Evolutionary conservation across 169 alveolate species (phyloP).

Genomic region (Cryptosporidium sp.): DNA sequence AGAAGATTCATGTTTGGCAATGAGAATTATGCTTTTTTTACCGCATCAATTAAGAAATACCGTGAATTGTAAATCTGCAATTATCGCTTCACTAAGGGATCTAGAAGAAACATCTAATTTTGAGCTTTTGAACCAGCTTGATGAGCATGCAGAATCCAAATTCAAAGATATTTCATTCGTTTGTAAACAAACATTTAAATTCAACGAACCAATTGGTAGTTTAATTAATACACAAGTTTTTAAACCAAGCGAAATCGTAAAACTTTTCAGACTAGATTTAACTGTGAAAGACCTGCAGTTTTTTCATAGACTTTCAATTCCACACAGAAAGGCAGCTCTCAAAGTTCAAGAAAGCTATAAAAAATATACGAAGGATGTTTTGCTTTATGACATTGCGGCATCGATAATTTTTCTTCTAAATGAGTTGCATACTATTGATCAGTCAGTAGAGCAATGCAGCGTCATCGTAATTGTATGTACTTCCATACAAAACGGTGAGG

Average conservation of each 20-base stretch:
- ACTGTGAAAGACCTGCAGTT: slow-evolving; percentile 4
- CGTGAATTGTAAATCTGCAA: slow-evolving; percentile 40
- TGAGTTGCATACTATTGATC: slow-evolving; percentile 48
- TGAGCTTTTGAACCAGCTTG: slow-evolving; percentile 1
- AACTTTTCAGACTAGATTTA: slow-evolving; percentile 44
- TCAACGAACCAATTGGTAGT: slow-evolving; percentile 16
- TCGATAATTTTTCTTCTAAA: slow-evolving; percentile 30
- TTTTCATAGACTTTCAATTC: slow-evolving; percentile 56
- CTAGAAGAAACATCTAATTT: slow-evolving; percentile 11
- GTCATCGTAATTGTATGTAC: slow-evolving; percentile 14
- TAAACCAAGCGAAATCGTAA: slow-evolving; percentile 17
- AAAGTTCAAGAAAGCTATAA: slow-evolving; percentile 57
- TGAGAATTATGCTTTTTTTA: slow-evolving; percentile 44
- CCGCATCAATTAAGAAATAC: slow-evolving; percentile 60
- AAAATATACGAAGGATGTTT: slow-evolving; percentile 4
- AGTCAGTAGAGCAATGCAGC: slow-evolving; percentile 51
- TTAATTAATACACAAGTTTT: not conserved
- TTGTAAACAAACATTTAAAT: slow-evolving; percentile 27
- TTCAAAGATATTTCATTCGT: slow-evolving; percentile 32
- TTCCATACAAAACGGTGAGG: slow-evolving; percentile 20
- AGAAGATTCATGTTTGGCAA: slow-evolving; percentile 59
- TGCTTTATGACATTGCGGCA: slow-evolving; percentile 64
- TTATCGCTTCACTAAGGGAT: slow-evolving; percentile 45
- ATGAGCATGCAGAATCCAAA: slow-evolving; percentile 14
- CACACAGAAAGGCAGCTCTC: slow-evolving; percentile 55